A percentile compares a stretch with the other conserved stretches of the same genome.
phyloP scores from a whole-genome alignment of 1,139 yeast genomes.

The Candida mesenterica region DNA sequence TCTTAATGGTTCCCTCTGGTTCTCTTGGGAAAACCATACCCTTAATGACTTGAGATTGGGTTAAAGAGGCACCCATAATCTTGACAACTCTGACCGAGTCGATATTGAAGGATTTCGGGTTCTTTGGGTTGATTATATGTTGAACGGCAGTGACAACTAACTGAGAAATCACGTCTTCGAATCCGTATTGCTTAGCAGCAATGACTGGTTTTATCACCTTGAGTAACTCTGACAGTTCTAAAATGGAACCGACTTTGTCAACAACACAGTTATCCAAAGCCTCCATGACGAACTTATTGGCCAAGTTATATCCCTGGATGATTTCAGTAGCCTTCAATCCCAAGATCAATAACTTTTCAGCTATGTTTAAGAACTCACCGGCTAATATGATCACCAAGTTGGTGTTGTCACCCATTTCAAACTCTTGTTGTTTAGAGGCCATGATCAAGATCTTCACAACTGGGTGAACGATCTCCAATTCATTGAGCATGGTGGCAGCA shows the following conservation, averaged over 20 bases:
- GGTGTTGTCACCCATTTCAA: slow-evolving; percentile 62
- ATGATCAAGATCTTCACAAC: slow-evolving; percentile 93
- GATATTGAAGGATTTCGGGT: slow-evolving; percentile 59
- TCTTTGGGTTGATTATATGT: slow-evolving; percentile 67
- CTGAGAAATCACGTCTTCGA: slow-evolving; percentile 71
- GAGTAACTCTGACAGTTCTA: slow-evolving; percentile 54
- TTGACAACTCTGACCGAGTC: slow-evolving; percentile 94
- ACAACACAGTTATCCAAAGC: slow-evolving; percentile 67
- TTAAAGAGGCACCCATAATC: slow-evolving; percentile 87
- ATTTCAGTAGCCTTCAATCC: slow-evolving; percentile 91
- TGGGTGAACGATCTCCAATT: slow-evolving; percentile 93
- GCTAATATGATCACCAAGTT: slow-evolving; percentile 61
- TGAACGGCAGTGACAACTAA: slow-evolving; percentile 87
- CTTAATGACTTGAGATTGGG: slow-evolving; percentile 74
- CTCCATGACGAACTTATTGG: slow-evolving; percentile 67
- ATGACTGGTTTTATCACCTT: slow-evolving; percentile 85
- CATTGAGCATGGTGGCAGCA: slow-evolving; percentile 94
- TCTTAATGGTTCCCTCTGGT: slow-evolving; percentile 87
- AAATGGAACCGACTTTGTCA: slow-evolving; percentile 59
- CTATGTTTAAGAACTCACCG: slow-evolving; percentile 83
- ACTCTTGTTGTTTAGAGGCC: slow-evolving; percentile 97
- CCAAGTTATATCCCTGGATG: slow-evolving; percentile 84
- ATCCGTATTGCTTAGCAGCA: slow-evolving; percentile 91
- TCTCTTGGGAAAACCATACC: slow-evolving; percentile 99
- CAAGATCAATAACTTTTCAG: slow-evolving; percentile 77